Percentiles rank a stretch among this genome's conserved stretches.
These are phyloP conservation scores for Phaeosphaeriaceae sp. DNA, from an alignment of 2,329 filamentous ascomycete genomes.

Conservation along the genomic window DNA sequence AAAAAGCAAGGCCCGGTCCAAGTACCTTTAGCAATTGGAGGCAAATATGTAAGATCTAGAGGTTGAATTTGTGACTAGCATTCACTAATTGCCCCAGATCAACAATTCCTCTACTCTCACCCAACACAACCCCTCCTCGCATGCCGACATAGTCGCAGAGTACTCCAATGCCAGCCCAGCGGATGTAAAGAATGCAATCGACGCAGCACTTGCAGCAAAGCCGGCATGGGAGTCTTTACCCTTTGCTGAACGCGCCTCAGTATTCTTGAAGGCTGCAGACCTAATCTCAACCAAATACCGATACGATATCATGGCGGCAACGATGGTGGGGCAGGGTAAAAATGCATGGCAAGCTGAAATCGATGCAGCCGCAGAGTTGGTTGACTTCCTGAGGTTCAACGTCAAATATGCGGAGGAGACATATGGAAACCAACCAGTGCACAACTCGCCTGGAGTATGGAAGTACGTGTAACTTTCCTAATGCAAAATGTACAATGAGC, in stretches of 20 bases:
- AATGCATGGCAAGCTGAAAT: constrained; percentile 99
- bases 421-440: constrained; percentile 83
- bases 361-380: constrained; percentile 88
- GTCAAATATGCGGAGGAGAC: constrained; percentile 92
- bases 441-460: constrained; percentile 85
- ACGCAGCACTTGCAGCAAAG: constrained; percentile 84
- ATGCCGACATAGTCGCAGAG: constrained; percentile 75
- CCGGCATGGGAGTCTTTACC: constrained; percentile 83
- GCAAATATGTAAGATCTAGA: constrained; percentile 69
- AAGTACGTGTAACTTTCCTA: constrained; percentile 60
- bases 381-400: constrained; percentile 92
- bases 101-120: constrained; percentile 69
- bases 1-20: constrained; percentile 74
- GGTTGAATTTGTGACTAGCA: neutral
- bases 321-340: constrained; percentile 96
- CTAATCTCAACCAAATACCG: constrained; percentile 90
- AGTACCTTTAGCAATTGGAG: constrained; percentile 82
- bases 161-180: constrained; percentile 81
- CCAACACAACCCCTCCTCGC: constrained; percentile 84
- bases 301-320: constrained; percentile 95
- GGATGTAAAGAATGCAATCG: constrained; percentile 81
- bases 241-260: constrained; percentile 86
- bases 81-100: constrained; percentile 56
- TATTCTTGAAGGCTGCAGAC: constrained; percentile 96
- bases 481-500: constrained; percentile 4